phyloP scores from a whole-genome alignment of 2,329 filamentous ascomycete genomes.

The Chaetomium globosum region DNA sequence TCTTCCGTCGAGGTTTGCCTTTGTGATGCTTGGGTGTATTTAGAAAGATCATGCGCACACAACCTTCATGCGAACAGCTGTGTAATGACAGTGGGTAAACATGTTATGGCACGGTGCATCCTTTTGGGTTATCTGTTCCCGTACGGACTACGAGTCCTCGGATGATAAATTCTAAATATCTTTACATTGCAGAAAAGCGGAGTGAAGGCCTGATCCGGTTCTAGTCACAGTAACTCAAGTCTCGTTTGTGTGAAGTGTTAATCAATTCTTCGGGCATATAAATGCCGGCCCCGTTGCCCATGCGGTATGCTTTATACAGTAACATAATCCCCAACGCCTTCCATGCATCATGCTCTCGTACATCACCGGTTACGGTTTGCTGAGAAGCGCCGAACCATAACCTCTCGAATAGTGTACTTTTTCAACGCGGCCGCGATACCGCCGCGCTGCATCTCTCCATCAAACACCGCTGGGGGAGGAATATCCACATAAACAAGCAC shows the following conservation, averaged over 20 bases:
- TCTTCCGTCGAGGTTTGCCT: too few relatives aligned
- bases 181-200: too few relatives aligned
- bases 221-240: constrained; percentile 7
- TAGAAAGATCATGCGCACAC: too few relatives aligned
- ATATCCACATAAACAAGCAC: constrained; percentile 91
- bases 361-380: constrained; percentile 40
- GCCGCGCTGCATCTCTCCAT: constrained; percentile 33
- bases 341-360: constrained; percentile 18
- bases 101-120: too few relatives aligned
- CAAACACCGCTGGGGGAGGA: constrained; percentile 62
- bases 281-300: not conserved
- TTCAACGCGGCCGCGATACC: constrained; percentile 38
- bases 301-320: not conserved
- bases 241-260: not conserved
- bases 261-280: not conserved
- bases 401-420: constrained; percentile 39
- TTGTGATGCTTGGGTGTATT: too few relatives aligned
- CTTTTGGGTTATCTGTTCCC: too few relatives aligned
- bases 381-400: constrained; percentile 41
- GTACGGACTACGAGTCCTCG: too few relatives aligned
- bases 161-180: too few relatives aligned
- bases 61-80: too few relatives aligned
- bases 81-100: too few relatives aligned
- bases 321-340: not conserved
- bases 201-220: too few relatives aligned